Conservation (phyloP, 2,329 filamentous ascomycete genomes). For the Amylocarpus encephaloides region DNA sequence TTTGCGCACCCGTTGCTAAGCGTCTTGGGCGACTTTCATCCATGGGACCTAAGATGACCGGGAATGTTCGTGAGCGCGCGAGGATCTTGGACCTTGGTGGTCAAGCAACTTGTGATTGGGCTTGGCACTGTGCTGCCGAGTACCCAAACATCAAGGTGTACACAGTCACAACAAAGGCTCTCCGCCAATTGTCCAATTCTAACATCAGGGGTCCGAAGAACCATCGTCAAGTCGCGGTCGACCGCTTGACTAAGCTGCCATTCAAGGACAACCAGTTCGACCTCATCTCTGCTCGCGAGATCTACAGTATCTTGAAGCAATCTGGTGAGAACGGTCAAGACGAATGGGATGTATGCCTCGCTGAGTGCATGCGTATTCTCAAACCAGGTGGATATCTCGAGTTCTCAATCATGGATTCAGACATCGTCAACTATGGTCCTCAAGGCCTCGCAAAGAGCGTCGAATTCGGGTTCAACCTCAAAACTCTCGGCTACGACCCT, state of each 20-base stretch:
- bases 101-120: slow-evolving; percentile 84
- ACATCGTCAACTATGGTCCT: slow-evolving; percentile 78
- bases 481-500: slow-evolving; percentile 85
- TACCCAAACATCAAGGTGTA: slow-evolving; percentile 82
- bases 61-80: slow-evolving; percentile 45
- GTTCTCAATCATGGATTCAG: slow-evolving; percentile 82
- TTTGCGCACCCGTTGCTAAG: slow-evolving; percentile 58
- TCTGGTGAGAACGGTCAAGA: slow-evolving; percentile 62
- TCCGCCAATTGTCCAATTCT: slow-evolving; percentile 63
- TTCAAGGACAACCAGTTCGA: slow-evolving; percentile 86
- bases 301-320: slow-evolving; percentile 78
- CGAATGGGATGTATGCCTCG: slow-evolving; percentile 81
- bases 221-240: slow-evolving; percentile 75
- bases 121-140: slow-evolving; percentile 83
- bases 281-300: slow-evolving; percentile 79
- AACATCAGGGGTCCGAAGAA: slow-evolving; percentile 80
- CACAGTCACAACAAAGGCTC: slow-evolving; percentile 72
- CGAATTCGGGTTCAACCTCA: slow-evolving; percentile 86
- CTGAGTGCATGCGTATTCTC: slow-evolving; percentile 78
- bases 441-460: slow-evolving; percentile 76
- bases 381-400: slow-evolving; percentile 92
- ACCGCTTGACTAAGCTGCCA: slow-evolving; percentile 71
- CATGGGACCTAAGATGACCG: slow-evolving; percentile 39
- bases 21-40: slow-evolving; percentile 50
- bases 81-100: slow-evolving; percentile 83